These are phyloP conservation scores for Coffea canephora DNA, from an alignment of 257 asterid species.

Conservation along the genomic window DNA sequence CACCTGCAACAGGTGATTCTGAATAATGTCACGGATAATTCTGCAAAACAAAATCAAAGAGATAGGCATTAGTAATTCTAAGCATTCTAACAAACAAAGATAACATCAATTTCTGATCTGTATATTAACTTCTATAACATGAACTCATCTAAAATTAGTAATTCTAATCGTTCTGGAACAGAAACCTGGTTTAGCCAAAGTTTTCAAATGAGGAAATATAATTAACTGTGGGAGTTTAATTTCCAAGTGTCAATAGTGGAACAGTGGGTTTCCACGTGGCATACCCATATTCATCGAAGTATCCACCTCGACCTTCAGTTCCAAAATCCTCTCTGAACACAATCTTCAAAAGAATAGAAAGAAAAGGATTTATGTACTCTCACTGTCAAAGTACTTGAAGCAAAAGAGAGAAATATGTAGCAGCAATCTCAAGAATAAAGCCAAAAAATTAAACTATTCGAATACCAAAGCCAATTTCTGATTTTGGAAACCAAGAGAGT, in stretches of 20 bases:
- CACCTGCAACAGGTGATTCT: slow-evolving; percentile 91
- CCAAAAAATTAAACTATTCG: background rate
- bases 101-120: background rate
- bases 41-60: slow-evolving; percentile 40
- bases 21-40: slow-evolving; percentile 89
- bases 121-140: background rate
- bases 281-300: slow-evolving; percentile 96
- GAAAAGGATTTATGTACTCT: background rate
- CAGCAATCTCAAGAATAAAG: background rate
- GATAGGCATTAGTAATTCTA: background rate
- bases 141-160: background rate
- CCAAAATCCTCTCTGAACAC: slow-evolving; percentile 99
- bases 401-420: background rate
- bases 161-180: background rate
- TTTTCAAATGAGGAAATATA: background rate
- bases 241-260: background rate
- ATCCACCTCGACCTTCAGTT: slow-evolving; percentile 99
- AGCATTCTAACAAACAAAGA: background rate
- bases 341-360: slow-evolving; percentile 48
- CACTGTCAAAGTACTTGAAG: background rate
- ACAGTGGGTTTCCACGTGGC: slow-evolving; percentile 17
- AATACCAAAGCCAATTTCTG: background rate
- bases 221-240: too few species aligned
- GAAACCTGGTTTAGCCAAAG: background rate
- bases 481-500: background rate